Percentiles rank a stretch among this genome's conserved stretches.
These are phyloP conservation scores for Pisolithus thermaeus DNA, from an alignment of 1,284 basidiomycete species.

Conservation along the genomic window DNA sequence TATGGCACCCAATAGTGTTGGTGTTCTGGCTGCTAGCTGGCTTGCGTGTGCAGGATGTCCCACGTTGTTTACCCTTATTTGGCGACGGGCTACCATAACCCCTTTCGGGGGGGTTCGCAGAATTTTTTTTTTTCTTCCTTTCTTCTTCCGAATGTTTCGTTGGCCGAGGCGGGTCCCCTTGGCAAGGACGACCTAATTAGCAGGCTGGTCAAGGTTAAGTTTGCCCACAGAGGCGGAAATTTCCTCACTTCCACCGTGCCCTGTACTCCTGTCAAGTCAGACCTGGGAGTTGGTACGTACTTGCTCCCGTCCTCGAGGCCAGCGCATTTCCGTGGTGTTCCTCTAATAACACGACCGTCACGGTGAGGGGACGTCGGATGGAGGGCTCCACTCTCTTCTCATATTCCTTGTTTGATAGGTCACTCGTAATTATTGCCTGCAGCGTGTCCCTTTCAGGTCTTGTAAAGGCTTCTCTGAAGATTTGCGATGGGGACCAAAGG, in stretches of 20 bases:
- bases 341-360: constrained; percentile 15
- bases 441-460: neutral
- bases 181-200: constrained; percentile 13
- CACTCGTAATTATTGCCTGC: neutral
- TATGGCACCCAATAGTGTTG: constrained; percentile 27
- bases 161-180: constrained; percentile 9
- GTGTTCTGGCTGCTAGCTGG: no score
- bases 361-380: constrained; percentile 4
- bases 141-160: neutral
- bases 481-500: constrained; percentile 7
- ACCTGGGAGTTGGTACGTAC: neutral
- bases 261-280: constrained; percentile 16
- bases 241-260: constrained; percentile 21
- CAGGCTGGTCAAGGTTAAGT: constrained; percentile 25
- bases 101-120: neutral
- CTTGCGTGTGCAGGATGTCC: no score
- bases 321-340: constrained; percentile 23
- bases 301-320: constrained; percentile 29
- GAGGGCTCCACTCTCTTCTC: constrained; percentile 7
- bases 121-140: neutral
- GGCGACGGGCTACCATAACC: neutral
- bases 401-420: neutral
- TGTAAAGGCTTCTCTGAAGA: constrained; percentile 21
- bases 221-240: constrained; percentile 25
- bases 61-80: neutral